phyloP scores from a whole-genome alignment of 768 basidiomycete genomes.

The Trametes meyenii region DNA sequence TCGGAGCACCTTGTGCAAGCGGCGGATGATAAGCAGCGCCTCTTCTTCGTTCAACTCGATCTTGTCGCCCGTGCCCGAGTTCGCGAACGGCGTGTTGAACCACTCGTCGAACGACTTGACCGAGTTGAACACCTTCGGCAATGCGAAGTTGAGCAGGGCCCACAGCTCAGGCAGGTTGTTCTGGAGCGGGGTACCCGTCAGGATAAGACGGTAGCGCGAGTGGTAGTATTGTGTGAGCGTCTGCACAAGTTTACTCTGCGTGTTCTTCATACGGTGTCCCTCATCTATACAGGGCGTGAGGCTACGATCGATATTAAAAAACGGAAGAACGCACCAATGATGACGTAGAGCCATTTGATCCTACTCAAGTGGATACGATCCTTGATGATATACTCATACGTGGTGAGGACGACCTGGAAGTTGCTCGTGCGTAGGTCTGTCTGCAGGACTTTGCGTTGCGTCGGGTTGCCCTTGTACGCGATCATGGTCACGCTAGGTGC shows the following conservation, averaged over 20 bases:
- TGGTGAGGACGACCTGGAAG: constrained; percentile 92
- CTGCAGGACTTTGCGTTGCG: constrained; percentile 78
- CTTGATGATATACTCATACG: constrained; percentile 98
- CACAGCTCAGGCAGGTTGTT: constrained; percentile 97
- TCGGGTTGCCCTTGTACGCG: constrained; percentile 91
- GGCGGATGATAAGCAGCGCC: constrained; percentile 93
- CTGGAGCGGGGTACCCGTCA: constrained; percentile 94
- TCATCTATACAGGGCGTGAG: constrained; percentile 58
- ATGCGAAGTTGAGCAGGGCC: constrained; percentile 93
- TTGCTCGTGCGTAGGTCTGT: constrained; percentile 74
- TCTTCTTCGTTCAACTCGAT: constrained; percentile 99
- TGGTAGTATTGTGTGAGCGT: constrained; percentile 93
- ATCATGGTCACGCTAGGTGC: constrained; percentile 80
- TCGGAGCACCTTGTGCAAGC: constrained; percentile 92
- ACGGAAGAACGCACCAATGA: constrained; percentile 65
- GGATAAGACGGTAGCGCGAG: constrained; percentile 89
- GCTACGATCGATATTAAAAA: neutral
- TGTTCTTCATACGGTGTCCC: constrained; percentile 98
- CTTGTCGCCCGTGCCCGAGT: constrained; percentile 96
- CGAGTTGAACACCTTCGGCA: constrained; percentile 97
- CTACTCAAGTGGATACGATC: constrained; percentile 89
- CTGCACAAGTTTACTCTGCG: constrained; percentile 83
- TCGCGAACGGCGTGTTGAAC: constrained; percentile 99
- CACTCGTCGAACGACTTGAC: constrained; percentile 99
- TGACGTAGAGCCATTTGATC: constrained; percentile 97